Conservation (phyloP, 371 early-diverging fungal species). For the Syncephalastrum racemosum region DNA sequence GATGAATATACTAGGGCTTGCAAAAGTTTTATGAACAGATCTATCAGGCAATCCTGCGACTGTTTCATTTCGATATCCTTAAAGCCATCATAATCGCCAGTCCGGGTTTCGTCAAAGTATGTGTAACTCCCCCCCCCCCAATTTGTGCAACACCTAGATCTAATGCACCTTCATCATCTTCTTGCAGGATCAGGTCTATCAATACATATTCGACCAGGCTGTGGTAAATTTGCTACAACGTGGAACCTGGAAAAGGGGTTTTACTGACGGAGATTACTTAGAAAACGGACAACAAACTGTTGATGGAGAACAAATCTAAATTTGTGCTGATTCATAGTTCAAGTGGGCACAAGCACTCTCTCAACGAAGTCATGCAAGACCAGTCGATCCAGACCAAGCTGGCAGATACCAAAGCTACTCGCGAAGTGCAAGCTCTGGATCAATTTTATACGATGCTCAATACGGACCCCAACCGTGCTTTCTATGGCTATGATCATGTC, state of each 20-base stretch:
- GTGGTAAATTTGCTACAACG: conserved; percentile 58
- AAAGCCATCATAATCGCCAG: conserved; percentile 94
- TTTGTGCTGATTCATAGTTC: conserved; percentile 90
- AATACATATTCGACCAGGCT: conserved; percentile 84
- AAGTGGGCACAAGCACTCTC: conserved; percentile 92
- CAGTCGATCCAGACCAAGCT: conserved; percentile 77
- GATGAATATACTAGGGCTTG: conserved; percentile 53
- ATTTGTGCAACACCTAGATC: background rate
- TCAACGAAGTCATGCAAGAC: conserved; percentile 92
- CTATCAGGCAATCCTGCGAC: conserved; percentile 80
- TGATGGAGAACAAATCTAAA: conserved; percentile 85
- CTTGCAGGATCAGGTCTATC: conserved; percentile 76
- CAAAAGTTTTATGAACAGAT: conserved; percentile 89
- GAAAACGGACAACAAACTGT: conserved; percentile 76
- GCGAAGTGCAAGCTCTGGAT: conserved; percentile 84
- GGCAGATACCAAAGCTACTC: conserved; percentile 90
- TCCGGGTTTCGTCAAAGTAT: conserved; percentile 91
- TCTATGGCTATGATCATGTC: conserved; percentile 89
- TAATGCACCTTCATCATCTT: conserved; percentile 3
- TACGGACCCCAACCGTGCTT: conserved; percentile 86
- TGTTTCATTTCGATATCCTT: conserved; percentile 85
- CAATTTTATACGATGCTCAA: conserved; percentile 89
- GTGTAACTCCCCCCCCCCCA: background rate
- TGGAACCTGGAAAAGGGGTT: conserved; percentile 62
- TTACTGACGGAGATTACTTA: conserved; percentile 47